phyloP scores from a whole-genome alignment of 1,284 basidiomycete species.

The Amylostereum areolatum region DNA sequence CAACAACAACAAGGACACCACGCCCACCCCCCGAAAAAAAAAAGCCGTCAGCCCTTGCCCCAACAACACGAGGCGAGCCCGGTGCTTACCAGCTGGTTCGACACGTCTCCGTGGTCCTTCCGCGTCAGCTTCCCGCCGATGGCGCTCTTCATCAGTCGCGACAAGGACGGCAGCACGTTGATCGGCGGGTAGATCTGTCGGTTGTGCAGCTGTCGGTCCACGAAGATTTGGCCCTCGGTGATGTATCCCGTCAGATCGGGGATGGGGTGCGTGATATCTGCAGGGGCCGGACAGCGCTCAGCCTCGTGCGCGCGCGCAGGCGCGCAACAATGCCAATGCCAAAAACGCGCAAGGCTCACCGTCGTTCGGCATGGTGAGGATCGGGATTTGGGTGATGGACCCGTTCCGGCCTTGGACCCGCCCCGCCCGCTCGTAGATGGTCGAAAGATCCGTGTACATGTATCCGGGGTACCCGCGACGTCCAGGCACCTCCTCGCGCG shows the following conservation, averaged over 20 bases:
- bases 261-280: conserved; percentile 99
- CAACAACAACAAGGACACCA: conserved; percentile 14
- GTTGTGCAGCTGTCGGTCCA: conserved; percentile 93
- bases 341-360: conserved; percentile 45
- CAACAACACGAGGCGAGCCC: conserved; percentile 15
- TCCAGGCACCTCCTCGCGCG: conserved; percentile 98
- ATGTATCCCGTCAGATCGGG: conserved; percentile 99
- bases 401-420: conserved; percentile 98
- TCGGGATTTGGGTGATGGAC: conserved; percentile 99
- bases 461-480: conserved; percentile 99
- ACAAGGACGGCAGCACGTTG: conserved; percentile 97
- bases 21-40: background rate
- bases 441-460: conserved; percentile 99
- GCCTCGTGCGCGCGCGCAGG: no score
- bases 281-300: conserved; percentile 7
- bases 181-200: conserved; percentile 99
- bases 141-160: conserved; percentile 99
- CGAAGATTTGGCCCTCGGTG: conserved; percentile 98
- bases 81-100: conserved; percentile 82
- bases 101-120: conserved; percentile 98
- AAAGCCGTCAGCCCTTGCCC: no score
- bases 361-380: conserved; percentile 99
- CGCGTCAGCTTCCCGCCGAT: conserved; percentile 97
- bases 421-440: conserved; percentile 98
- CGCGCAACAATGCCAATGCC: conserved; percentile 7